Base-by-base conservation (phyloP, 1,284 basidiomycete genomes). In the Ceratobasidium papillatum region DNA sequence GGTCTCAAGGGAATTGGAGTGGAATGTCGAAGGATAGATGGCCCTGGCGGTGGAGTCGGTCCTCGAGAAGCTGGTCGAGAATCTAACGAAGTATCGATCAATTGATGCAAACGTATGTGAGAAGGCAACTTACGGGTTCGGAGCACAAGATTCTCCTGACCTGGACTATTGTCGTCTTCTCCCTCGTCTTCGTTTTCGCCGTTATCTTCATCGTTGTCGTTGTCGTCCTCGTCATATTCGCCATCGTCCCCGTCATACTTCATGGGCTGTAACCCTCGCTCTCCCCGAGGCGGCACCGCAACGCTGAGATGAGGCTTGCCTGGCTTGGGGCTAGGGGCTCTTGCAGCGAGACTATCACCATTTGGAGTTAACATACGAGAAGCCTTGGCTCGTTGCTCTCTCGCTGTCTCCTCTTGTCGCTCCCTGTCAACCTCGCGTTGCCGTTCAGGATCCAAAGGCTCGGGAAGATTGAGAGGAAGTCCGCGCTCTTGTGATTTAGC, bases 1-100 rank as follows among this genome's bases (percentile, higher is more conserved):
- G 47, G 43, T 27, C 52, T 71, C 8, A 41, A n/a, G 5, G 66
- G 66, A 30, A 71, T 71, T 19, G 66, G 66, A 3, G 66, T 59
- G 22, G 66, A 54, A 34, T 71, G 66, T 47, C 66, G 66, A 71
- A 71, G 66, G n/a, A 71, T 71, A 1, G 66, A 71, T 38, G 66
- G 66, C 3, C 66, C 66, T 30, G 66, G 52, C 5, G 66, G 66
- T 32, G 66, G 66, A 4, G 66, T 71, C 22, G 66, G 52, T 36
- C 66, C 66, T 30, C 66, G 52, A 59, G 54, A 71, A 47, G 52
- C 43, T 19, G 66, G 66, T 32, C 66, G 36, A 22, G 66, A 59
- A 47, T 71, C 66, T 71, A n/a, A 47, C 32, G 22, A 69, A 59
- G 25, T 5, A 43, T 30, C 25, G 12, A n/a, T 34, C n/a, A 17